Percentiles rank a stretch among this genome's conserved stretches.
These are phyloP conservation scores for Kwoniella shandongensis DNA, from an alignment of 768 basidiomycete species.

Conservation along the genomic window DNA sequence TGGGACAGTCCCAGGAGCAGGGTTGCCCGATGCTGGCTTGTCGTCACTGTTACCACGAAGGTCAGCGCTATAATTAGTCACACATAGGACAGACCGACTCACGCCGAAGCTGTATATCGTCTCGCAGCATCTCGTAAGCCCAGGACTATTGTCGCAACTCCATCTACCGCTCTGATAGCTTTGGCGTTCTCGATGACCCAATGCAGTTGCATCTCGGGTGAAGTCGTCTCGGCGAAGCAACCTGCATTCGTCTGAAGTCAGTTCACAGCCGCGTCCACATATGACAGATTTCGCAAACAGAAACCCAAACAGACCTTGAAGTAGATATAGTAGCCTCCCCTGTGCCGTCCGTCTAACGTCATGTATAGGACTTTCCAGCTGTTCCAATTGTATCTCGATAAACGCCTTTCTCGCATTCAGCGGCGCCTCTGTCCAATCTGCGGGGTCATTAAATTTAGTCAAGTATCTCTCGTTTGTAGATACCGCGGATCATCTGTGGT, in stretches of 20 bases:
- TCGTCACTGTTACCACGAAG: slow-evolving; percentile 6
- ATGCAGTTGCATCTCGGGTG: slow-evolving; percentile 90
- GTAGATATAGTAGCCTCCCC: slow-evolving; percentile 79
- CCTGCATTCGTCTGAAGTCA: no score
- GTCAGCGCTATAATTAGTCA: no score
- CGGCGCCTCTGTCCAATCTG: slow-evolving; percentile 78
- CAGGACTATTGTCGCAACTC: slow-evolving; percentile 75
- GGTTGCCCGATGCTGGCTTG: slow-evolving; percentile 1
- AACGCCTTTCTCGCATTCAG: slow-evolving; percentile 66
- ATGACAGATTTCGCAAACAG: neutral
- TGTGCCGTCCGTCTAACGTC: slow-evolving; percentile 84
- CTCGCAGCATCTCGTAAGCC: slow-evolving; percentile 89
- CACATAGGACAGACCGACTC: slow-evolving; percentile 4
- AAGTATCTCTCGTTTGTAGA: neutral
- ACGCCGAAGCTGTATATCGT: slow-evolving; percentile 63
- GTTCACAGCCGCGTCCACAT: neutral
- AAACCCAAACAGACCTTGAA: slow-evolving; percentile 68
- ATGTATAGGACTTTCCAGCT: slow-evolving; percentile 79
- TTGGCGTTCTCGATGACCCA: slow-evolving; percentile 95
- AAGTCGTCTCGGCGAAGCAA: slow-evolving; percentile 84
- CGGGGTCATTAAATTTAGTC: no score
- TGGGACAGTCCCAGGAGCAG: slow-evolving; percentile 20
- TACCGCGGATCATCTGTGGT: neutral
- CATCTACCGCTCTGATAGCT: slow-evolving; percentile 77
- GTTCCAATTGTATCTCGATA: slow-evolving; percentile 77